Evolutionary conservation across 2,329 filamentous ascomycete genomes (phyloP).

Genomic region (Penicillium aurantiogriseum): DNA sequence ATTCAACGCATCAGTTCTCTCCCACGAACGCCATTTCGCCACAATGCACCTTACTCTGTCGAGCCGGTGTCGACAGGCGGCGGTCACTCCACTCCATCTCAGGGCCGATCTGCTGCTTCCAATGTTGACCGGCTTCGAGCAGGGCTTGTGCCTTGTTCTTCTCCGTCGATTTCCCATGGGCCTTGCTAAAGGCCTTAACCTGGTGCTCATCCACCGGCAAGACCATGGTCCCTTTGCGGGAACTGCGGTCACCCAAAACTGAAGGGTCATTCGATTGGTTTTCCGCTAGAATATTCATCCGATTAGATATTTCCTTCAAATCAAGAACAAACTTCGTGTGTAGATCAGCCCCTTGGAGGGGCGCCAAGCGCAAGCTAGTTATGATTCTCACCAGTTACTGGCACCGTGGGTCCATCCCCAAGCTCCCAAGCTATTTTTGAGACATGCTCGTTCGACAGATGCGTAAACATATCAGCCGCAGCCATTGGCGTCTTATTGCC

Average conservation of each 20-base stretch:
- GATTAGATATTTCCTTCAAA: conserved; percentile 15
- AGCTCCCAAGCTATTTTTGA: conserved; percentile 54
- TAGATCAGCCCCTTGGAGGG: conserved; percentile 22
- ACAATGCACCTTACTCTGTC: conserved; percentile 51
- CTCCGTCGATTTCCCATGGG: conserved; percentile 43
- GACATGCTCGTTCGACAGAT: conserved; percentile 56
- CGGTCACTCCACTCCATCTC: conserved; percentile 55
- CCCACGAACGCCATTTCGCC: conserved; percentile 49
- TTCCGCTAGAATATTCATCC: conserved; percentile 11
- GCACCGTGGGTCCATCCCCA: conserved; percentile 59
- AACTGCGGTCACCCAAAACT: neutral
- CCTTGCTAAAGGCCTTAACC: conserved; percentile 43
- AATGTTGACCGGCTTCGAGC: conserved; percentile 46
- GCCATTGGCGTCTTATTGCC: conserved; percentile 18
- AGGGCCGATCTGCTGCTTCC: conserved; percentile 53
- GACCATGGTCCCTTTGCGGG: conserved; percentile 34
- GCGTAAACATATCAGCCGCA: conserved; percentile 47
- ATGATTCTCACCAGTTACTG: conserved; percentile 55
- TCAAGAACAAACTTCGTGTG: conserved; percentile 7
- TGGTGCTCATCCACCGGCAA: conserved; percentile 36
- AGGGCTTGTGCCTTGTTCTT: conserved; percentile 49
- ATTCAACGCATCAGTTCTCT: conserved; percentile 16
- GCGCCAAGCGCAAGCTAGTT: conserved; percentile 3
- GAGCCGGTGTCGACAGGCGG: conserved; percentile 52
- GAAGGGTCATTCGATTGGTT: neutral